These are phyloP conservation scores for Cryphonectria nitschkei DNA, from an alignment of 2,329 filamentous ascomycete genomes.

Conservation along the genomic window DNA sequence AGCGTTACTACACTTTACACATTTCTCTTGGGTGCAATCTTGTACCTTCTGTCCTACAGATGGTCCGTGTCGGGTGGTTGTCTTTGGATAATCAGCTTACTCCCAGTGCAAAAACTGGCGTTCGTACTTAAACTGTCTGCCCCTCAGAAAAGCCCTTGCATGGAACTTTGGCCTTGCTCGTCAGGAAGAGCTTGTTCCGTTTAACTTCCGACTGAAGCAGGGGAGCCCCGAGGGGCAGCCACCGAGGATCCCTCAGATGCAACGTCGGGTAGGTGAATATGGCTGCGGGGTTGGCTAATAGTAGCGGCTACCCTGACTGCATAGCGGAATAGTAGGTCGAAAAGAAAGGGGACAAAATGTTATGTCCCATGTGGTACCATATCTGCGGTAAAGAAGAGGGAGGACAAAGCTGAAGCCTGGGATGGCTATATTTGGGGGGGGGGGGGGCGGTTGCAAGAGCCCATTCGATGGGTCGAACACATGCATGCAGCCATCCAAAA, in stretches of 20 bases:
- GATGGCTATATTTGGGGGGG: too few species aligned
- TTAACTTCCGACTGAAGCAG: not conserved
- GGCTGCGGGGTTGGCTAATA: not conserved
- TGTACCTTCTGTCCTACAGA: not conserved
- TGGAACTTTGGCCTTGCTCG: not conserved
- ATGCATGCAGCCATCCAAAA: not conserved
- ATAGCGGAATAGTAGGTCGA: not conserved
- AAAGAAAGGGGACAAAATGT: not conserved
- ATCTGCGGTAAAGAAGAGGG: not conserved
- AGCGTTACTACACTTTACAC: not conserved
- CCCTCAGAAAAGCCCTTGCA: not conserved
- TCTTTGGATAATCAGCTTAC: not conserved
- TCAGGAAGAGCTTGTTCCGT: not conserved
- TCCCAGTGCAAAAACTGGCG: not conserved
- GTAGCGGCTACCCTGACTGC: not conserved
- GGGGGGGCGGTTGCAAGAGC: not conserved
- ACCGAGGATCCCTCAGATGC: not conserved
- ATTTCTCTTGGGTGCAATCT: not conserved
- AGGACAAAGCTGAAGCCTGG: not conserved
- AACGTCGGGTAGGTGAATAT: not conserved
- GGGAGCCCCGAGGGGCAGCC: not conserved
- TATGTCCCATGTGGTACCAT: not conserved
- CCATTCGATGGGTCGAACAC: not conserved
- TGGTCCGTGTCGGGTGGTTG: not conserved
- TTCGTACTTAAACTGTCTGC: not conserved